Base-by-base conservation (phyloP, 2,329 filamentous ascomycete genomes). In the Botrytis tulipae region DNA sequence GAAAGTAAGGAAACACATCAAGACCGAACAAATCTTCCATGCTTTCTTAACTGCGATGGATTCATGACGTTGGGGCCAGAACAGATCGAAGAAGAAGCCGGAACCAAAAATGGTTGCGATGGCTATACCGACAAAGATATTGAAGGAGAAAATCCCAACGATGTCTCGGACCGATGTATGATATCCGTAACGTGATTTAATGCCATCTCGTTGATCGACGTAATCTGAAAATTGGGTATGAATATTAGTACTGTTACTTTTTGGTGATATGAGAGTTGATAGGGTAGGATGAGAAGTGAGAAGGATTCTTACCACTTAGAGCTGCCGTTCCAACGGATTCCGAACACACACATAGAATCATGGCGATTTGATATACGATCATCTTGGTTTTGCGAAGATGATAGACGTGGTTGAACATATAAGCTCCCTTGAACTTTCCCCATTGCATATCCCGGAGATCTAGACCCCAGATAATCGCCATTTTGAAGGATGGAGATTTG, bases 1-100 rank as follows among this genome's bases (percentile, higher is more conserved):
- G 1, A 88, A 80, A 22, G 84, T 82, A 75, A 87, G 83, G 18
- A 86, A 48, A 48, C 83, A 84, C 12, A 87, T 82, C 3, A 87
- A 78, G 2, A 88, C 79, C 0, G 85, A 85, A 75, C 83, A 86
- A 18, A 86, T 82, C 77, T 84, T 86, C 88, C 87, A 90, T 0
- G 87, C 85, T n/a, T 84, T 76, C 67, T 85, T 84, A 5, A 89
- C 86, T 32, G 82, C 79, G 32, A 75, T 78, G 6, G 82, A 84
- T 75, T 90, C 87, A 16, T 82, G 79, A 66, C 87, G 83, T 70
- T 87, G 86, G 0, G 87, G 87, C 86, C 87, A 89, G 81, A 89
- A 88, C 5, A 90, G 84, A 77, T 89, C 88, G 80, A 89, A 89
- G 82, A 89, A 89, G 82, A 89, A 89, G 0, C 85, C 87, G 0